Base-by-base conservation (phyloP, 1,139 yeast species). In the Candida sp. region DNA sequence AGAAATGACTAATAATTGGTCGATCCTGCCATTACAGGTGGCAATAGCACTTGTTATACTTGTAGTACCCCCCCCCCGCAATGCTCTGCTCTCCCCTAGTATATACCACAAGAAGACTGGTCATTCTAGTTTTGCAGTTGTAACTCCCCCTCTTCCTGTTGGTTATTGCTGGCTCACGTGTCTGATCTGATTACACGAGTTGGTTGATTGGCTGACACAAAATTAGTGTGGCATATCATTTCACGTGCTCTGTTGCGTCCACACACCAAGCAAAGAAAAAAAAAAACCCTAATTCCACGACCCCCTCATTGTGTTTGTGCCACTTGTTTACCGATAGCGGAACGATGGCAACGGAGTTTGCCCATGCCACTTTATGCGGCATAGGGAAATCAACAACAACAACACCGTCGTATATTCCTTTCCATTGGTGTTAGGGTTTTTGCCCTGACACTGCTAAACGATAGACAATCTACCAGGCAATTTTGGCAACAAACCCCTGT, bases 401-500 rank as follows among this genome's bases (percentile, higher is more conserved):
- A 34, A 12, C 7, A 34, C 22, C 7, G 25, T 34, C 31, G 31
- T 28, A 7, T 28, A 28, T 28, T 28, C 9, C 8, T 28, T 28
- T 28, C 31, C 9, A 28, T 28, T 30, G 11, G 11, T 30, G 7
- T 30, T 17, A 17, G 17, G 17, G 17, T 33, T 33, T 33, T 11
- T 33, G 35, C 7, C 12, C 35, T 33, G 35, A 33, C 6, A 33
- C n/a, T 31, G 17, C 17, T 17, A 30, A 30, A 30, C 32, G 32
- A 30, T 9, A 30, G 17, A 17, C 17, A 17, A 17, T 17, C 17
- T 51, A 77, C 82, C 82, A 78, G 2, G 82, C 77, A 7, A 71
- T 53, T 54, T 54, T 68, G 2, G 82, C 80, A n/a, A 74, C 28
- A n/a, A 72, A 42, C 1, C 75, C 59, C 5, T 62, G 55, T 5